These are phyloP conservation scores for Aplosporella prunicola DNA, from an alignment of 2,329 filamentous ascomycete genomes.

Conservation along the genomic window DNA sequence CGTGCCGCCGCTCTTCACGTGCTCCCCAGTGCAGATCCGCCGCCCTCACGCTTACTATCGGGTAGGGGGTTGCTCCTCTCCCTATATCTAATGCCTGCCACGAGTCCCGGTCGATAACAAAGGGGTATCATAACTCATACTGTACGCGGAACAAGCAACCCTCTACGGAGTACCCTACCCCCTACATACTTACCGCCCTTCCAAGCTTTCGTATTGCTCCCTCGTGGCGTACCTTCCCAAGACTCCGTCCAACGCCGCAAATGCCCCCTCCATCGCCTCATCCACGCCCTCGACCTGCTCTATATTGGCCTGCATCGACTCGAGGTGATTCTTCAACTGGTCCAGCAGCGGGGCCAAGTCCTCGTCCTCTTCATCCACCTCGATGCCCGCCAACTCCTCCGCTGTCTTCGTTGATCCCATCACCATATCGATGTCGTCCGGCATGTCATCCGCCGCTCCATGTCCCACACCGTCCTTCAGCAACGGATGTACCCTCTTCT, in stretches of 20 bases:
- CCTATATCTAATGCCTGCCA: no score
- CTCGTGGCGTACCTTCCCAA: slow-evolving; percentile 24
- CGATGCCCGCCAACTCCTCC: slow-evolving; percentile 14
- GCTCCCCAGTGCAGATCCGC: no score
- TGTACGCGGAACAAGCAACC: no score
- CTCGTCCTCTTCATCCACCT: slow-evolving; percentile 23
- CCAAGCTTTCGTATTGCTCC: slow-evolving; percentile 24
- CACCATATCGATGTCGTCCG: slow-evolving; percentile 18
- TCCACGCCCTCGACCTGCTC: slow-evolving; percentile 27
- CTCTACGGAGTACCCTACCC: no score
- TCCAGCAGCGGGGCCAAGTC: slow-evolving; percentile 26
- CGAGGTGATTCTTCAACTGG: slow-evolving; percentile 29
- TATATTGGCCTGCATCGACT: slow-evolving; percentile 30
- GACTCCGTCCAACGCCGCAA: slow-evolving; percentile 25
- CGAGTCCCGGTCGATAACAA: no score
- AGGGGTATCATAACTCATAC: no score
- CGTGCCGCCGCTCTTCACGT: no score
- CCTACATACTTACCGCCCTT: no score
- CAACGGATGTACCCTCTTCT: slow-evolving; percentile 8
- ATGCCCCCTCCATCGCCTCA: slow-evolving; percentile 21
- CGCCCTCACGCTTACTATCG: no score
- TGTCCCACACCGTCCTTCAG: background rate
- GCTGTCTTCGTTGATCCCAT: background rate
- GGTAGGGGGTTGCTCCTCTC: no score
- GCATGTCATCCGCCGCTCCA: slow-evolving; percentile 15